Base-by-base conservation (phyloP, 2,329 filamentous ascomycete species). In the Fusarium haematococcum region DNA sequence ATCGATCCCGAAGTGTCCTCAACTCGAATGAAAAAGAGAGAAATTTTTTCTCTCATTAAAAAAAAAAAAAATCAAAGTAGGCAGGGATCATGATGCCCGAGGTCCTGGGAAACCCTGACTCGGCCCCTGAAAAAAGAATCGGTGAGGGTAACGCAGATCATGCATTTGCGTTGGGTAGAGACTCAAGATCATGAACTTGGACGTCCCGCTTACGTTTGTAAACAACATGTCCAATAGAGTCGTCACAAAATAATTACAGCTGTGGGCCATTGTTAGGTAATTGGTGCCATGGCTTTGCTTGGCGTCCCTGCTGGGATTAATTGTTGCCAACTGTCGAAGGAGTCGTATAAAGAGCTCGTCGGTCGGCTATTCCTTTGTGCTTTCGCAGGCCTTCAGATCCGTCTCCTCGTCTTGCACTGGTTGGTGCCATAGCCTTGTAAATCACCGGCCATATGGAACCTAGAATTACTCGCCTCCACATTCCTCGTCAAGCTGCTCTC, bases 161-260 rank as follows among this genome's bases (percentile, higher is more conserved):
- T 75, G 72, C 68, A 74, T 64, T 74, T 74, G 39, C n/a, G 20
- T 20, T 13, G 27, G 14, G 45, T 1, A 56, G 1, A 27, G 18
- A 56, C 23, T 56, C n/a, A 65, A 74, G n/a, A 66, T 75, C 73
- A 75, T 75, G 73, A 75, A 75, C 63, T 75, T 75, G 13, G 27
- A 63, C 32, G 50, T 61, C 14, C 16, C 45, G 50, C 70, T 75
- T 75, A 75, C 73, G 73, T 75, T 71, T 66, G 6, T 33, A 1
- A 75, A 57, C 10, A 33, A 56, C 11, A 54, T 27, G 5, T 52
- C 73, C 73, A 75, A 75, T 75, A 41, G n/a, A 60, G 45, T 8
- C n/a, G 25, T 14, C 20, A 57, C 2, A 43, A 75, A 75, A 52
- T 52, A 32, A 58, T 10, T 6, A 4, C 23, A 3, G 16, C 11